phyloP scores from a whole-genome alignment of 2,329 filamentous ascomycete species.

The Penicillium sp. region DNA sequence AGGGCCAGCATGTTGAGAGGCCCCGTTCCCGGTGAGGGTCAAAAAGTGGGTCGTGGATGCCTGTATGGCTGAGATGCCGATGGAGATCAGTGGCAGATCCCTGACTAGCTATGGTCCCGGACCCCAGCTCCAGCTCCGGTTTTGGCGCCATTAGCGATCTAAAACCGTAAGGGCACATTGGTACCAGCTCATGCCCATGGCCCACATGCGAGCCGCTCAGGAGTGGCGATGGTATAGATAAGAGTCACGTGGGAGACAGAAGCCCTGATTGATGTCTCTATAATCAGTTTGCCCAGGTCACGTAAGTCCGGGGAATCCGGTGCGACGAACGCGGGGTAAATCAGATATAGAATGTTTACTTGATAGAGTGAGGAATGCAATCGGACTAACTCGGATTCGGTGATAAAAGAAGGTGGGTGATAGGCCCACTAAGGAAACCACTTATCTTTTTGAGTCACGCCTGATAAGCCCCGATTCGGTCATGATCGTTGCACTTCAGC shows the following conservation, averaged over 20 bases:
- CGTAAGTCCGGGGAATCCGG: neutral
- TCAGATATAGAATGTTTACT: neutral
- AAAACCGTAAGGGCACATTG: no score
- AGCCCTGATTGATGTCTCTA: neutral
- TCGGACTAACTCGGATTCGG: neutral
- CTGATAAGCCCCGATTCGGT: constrained; percentile 8
- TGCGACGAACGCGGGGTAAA: neutral
- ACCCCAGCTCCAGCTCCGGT: neutral
- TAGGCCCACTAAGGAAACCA: neutral
- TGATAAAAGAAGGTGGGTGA: neutral
- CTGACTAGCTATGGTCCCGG: neutral
- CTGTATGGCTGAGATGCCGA: constrained; percentile 2
- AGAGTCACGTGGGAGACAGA: constrained; percentile 1
- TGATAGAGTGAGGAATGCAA: neutral
- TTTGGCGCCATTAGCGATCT: constrained; percentile 10
- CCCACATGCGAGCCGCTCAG: constrained; percentile 4
- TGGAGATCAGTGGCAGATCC: neutral
- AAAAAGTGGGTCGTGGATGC: constrained; percentile 19
- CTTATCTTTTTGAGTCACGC: constrained; percentile 16
- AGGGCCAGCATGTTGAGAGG: constrained; percentile 24
- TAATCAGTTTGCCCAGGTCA: neutral
- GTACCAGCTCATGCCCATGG: no score
- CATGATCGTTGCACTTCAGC: constrained; percentile 7
- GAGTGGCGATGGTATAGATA: constrained; percentile 5
- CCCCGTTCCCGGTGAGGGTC: constrained; percentile 24